A percentile compares a stretch with the other conserved stretches of the same genome.
Conservation (phyloP, 2,329 filamentous ascomycete species). For the Pseudomassariella vexata region DNA sequence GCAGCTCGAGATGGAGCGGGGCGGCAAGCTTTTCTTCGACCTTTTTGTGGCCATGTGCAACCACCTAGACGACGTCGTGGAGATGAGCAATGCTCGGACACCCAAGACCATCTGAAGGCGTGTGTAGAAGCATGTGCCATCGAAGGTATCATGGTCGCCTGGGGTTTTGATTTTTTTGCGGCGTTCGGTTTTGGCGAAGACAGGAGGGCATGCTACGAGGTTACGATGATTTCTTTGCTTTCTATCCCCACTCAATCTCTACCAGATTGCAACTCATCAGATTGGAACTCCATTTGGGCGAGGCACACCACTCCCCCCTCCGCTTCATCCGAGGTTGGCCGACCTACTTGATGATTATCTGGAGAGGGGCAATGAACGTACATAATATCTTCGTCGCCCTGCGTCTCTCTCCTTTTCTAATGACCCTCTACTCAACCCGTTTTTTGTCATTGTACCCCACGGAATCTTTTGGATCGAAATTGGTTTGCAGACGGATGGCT, state of each 20-base stretch:
- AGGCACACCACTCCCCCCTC: slow-evolving; percentile 38
- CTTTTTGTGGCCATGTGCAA: slow-evolving; percentile 98
- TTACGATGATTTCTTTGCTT: slow-evolving; percentile 23
- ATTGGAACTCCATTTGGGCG: slow-evolving; percentile 47
- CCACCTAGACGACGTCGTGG: slow-evolving; percentile 92
- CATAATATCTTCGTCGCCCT: slow-evolving; percentile 18
- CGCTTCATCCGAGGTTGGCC: slow-evolving; percentile 43
- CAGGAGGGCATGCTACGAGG: slow-evolving; percentile 10
- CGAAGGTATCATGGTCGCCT: slow-evolving; percentile 3
- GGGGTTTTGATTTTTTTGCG: slow-evolving; percentile 9
- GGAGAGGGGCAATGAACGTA: slow-evolving; percentile 27
- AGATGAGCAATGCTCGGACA: slow-evolving; percentile 65
- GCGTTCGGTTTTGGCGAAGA: slow-evolving; percentile 10
- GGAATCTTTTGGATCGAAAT: slow-evolving; percentile 6
- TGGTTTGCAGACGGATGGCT: slow-evolving; percentile 7
- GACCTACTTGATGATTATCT: slow-evolving; percentile 36
- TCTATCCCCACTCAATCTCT: slow-evolving; percentile 32
- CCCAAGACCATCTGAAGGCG: slow-evolving; percentile 49
- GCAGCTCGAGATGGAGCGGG: slow-evolving; percentile 97
- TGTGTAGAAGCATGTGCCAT: slow-evolving; percentile 10
- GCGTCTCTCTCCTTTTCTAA: slow-evolving; percentile 22
- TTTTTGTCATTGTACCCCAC: slow-evolving; percentile 16
- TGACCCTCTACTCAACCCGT: slow-evolving; percentile 20
- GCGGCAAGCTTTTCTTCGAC: slow-evolving; percentile 95
- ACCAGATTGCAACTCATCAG: slow-evolving; percentile 34